A percentile compares a stretch with the other conserved stretches of the same genome.
These are phyloP conservation scores for Mortierella alpina DNA, from an alignment of 192 early-diverging fungal genomes.

Conservation along the genomic window DNA sequence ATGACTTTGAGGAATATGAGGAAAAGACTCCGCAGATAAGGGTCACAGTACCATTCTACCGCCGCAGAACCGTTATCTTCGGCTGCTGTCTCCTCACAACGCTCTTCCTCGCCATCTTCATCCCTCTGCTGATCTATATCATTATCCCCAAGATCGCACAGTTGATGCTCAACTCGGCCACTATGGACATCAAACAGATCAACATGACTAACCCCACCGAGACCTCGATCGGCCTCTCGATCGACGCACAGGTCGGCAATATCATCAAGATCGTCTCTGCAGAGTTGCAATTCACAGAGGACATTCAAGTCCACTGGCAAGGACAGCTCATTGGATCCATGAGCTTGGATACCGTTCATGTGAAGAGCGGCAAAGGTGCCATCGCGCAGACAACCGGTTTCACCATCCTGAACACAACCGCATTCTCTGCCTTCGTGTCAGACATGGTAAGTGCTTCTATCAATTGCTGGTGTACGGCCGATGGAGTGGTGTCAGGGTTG, in stretches of 20 bases:
- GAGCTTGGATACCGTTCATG: constrained; percentile 30
- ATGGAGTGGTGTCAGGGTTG: not conserved
- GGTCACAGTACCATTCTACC: constrained; percentile 54
- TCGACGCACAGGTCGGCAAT: constrained; percentile 21
- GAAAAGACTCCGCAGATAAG: constrained; percentile 30
- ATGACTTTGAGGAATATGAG: constrained; percentile 31
- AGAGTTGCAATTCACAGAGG: constrained; percentile 32
- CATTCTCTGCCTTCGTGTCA: constrained; percentile 33
- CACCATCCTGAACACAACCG: constrained; percentile 12
- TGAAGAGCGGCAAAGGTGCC: constrained; percentile 33
- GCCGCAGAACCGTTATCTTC: constrained; percentile 58
- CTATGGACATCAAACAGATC: constrained; percentile 29
- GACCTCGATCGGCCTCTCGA: constrained; percentile 13
- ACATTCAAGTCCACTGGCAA: constrained; percentile 30
- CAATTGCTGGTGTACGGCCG: not conserved
- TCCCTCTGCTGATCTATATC: constrained; percentile 58
- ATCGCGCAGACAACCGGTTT: constrained; percentile 27
- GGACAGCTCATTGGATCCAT: constrained; percentile 30
- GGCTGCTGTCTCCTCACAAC: constrained; percentile 52
- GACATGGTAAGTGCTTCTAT: constrained; percentile 21
- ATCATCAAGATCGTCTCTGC: constrained; percentile 49
- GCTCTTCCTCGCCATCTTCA: constrained; percentile 56
- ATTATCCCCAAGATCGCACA: constrained; percentile 48
- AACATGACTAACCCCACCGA: constrained; percentile 48
- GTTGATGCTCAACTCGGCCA: constrained; percentile 20